These are phyloP conservation scores for Ajuga reptans DNA, from an alignment of 305 asterid species.

Conservation along the genomic window DNA sequence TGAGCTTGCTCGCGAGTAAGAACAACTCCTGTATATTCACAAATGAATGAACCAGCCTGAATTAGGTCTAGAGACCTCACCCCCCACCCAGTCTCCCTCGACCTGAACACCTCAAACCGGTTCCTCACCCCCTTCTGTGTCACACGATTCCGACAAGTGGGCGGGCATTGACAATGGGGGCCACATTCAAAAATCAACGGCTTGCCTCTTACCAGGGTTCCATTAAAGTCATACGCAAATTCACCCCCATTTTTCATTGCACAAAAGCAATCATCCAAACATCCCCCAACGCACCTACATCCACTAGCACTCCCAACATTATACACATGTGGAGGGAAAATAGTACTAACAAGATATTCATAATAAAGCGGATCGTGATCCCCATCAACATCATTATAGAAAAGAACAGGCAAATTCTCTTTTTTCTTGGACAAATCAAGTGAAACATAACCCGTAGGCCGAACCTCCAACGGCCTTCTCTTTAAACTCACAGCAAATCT, in stretches of 20 bases:
- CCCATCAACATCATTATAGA: slow-evolving; percentile 64
- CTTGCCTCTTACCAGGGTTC: slow-evolving; percentile 68
- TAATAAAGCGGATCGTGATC: slow-evolving; percentile 53
- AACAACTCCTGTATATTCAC: slow-evolving; percentile 78
- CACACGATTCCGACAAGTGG: slow-evolving; percentile 76
- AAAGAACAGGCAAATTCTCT: slow-evolving; percentile 58
- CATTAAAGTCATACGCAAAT: slow-evolving; percentile 58
- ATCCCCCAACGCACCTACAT: slow-evolving; percentile 59
- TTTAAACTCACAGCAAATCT: slow-evolving; percentile 53
- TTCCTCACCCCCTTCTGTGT: slow-evolving; percentile 67
- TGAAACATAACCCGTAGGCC: slow-evolving; percentile 59
- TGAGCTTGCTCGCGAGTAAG: slow-evolving; percentile 72
- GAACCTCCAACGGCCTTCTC: slow-evolving; percentile 38
- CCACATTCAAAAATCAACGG: slow-evolving; percentile 86
- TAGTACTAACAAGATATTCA: slow-evolving; percentile 42
- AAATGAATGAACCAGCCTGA: slow-evolving; percentile 83
- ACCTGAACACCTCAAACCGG: slow-evolving; percentile 78
- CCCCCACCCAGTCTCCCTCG: slow-evolving; percentile 89
- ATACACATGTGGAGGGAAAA: slow-evolving; percentile 54
- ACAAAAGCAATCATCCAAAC: slow-evolving; percentile 59
- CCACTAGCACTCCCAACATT: slow-evolving; percentile 37
- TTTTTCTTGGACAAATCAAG: slow-evolving; percentile 63
- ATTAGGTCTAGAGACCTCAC: slow-evolving; percentile 82
- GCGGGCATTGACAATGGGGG: slow-evolving; percentile 70
- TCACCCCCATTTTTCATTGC: slow-evolving; percentile 66